A percentile compares a stretch with the other conserved stretches of the same genome.
These are phyloP conservation scores for Isabelozyma pseudorhagii DNA, from an alignment of 805 yeast genomes.

Conservation along the genomic window DNA sequence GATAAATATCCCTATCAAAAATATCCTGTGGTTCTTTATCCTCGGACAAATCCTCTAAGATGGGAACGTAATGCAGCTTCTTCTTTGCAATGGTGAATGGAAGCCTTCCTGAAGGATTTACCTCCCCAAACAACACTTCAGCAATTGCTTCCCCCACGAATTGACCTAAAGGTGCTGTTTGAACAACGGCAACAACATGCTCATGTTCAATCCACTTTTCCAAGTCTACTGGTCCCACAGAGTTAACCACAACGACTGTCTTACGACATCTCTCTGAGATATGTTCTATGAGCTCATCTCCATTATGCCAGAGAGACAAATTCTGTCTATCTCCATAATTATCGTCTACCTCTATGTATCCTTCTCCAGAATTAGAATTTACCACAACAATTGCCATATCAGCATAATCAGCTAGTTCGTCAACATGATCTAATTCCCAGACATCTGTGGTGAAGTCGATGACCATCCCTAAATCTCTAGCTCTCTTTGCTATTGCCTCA, in stretches of 20 bases:
- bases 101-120: constrained; percentile 60
- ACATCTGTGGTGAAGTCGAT: constrained; percentile 45
- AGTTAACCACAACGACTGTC: constrained; percentile 56
- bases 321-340: constrained; percentile 59
- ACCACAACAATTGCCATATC: constrained; percentile 56
- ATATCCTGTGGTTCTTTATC: constrained; percentile 37
- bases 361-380: constrained; percentile 56
- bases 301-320: constrained; percentile 53
- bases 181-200: constrained; percentile 56
- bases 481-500: constrained; percentile 50
- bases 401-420: constrained; percentile 44
- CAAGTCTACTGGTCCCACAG: constrained; percentile 60
- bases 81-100: constrained; percentile 63
- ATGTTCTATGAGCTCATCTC: constrained; percentile 48
- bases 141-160: constrained; percentile 56
- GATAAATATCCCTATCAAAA: constrained; percentile 45
- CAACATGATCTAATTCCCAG: constrained; percentile 43
- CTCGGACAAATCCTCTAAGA: constrained; percentile 32
- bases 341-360: constrained; percentile 53
- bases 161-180: constrained; percentile 57
- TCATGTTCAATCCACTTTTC: constrained; percentile 57
- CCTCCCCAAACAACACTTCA: constrained; percentile 57
- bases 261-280: constrained; percentile 50
- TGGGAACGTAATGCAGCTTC: constrained; percentile 43
- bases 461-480: constrained; percentile 42